Percentiles rank a stretch among this genome's conserved stretches.
These are phyloP conservation scores for Fusarium begoniae DNA, from an alignment of 2,329 filamentous ascomycete genomes.

Conservation along the genomic window DNA sequence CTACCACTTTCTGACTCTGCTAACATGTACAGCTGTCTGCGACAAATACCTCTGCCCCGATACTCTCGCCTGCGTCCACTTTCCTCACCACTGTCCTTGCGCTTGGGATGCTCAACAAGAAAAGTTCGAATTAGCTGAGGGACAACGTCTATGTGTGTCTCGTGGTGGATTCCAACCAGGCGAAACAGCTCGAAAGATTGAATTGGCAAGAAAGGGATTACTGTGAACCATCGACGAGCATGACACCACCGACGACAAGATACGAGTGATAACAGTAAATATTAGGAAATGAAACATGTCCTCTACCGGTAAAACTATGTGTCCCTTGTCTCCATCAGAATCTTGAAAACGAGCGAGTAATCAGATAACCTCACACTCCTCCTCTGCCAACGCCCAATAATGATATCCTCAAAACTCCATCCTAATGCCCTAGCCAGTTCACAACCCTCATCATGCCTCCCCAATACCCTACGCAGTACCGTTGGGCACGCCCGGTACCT, in stretches of 20 bases:
- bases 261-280: constrained; percentile 7
- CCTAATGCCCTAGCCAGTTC: constrained; percentile 17
- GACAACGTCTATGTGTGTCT: constrained; percentile 76
- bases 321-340: constrained; percentile 25
- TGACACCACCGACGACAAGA: not conserved
- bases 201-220: constrained; percentile 81
- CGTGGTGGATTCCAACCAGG: constrained; percentile 78
- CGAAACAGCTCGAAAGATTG: constrained; percentile 78
- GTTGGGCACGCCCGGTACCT: constrained; percentile 56
- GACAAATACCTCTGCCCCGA: constrained; percentile 94
- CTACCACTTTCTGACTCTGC: not conserved
- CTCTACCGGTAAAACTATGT: constrained; percentile 26
- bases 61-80: constrained; percentile 93
- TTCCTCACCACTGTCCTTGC: constrained; percentile 97
- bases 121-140: constrained; percentile 78
- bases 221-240: constrained; percentile 48
- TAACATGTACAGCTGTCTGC: constrained; percentile 72
- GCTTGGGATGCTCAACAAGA: constrained; percentile 80
- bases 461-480: constrained; percentile 42
- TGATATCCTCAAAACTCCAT: constrained; percentile 44
- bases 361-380: constrained; percentile 18
- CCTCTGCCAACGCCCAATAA: constrained; percentile 41
- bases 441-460: constrained; percentile 15
- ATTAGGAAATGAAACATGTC: constrained; percentile 31
- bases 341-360: constrained; percentile 26